Conservation (phyloP, 345 rosid species). For the Salix dunnii region DNA sequence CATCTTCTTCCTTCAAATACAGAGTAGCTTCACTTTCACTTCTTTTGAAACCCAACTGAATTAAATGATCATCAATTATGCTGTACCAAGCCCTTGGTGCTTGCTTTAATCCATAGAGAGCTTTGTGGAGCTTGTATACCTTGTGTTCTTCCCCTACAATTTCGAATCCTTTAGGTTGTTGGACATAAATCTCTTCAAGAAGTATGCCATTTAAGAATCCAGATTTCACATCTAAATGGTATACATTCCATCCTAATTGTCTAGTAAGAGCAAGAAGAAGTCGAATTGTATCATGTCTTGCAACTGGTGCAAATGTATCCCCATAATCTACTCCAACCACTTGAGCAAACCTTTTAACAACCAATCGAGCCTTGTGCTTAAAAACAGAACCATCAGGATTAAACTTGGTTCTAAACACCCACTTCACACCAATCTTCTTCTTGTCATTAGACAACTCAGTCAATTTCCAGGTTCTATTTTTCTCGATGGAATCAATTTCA, state of each 20-base stretch:
- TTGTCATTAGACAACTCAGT: background rate
- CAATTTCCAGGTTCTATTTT: constrained; percentile 4
- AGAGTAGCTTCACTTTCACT: background rate
- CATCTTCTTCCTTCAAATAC: too few species aligned
- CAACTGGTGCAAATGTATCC: too few species aligned
- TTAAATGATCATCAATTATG: too few species aligned
- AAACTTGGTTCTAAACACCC: background rate
- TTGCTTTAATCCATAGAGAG: too few species aligned
- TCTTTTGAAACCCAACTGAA: too few species aligned
- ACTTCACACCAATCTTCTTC: background rate
- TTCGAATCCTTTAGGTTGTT: background rate
- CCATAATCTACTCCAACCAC: too few species aligned
- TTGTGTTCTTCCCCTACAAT: background rate
- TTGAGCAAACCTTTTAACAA: too few species aligned
- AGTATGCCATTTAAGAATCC: background rate
- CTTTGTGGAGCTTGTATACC: too few species aligned
- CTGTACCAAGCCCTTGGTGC: too few species aligned
- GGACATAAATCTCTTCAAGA: background rate
- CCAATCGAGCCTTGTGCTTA: background rate
- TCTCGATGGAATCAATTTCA: background rate
- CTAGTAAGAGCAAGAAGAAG: background rate
- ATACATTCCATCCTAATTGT: background rate
- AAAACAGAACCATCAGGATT: background rate
- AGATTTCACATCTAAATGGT: background rate
- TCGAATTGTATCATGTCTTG: background rate